These are phyloP conservation scores for Ophiosphaerella narmari DNA, from an alignment of 2,329 filamentous ascomycete species.

Conservation along the genomic window DNA sequence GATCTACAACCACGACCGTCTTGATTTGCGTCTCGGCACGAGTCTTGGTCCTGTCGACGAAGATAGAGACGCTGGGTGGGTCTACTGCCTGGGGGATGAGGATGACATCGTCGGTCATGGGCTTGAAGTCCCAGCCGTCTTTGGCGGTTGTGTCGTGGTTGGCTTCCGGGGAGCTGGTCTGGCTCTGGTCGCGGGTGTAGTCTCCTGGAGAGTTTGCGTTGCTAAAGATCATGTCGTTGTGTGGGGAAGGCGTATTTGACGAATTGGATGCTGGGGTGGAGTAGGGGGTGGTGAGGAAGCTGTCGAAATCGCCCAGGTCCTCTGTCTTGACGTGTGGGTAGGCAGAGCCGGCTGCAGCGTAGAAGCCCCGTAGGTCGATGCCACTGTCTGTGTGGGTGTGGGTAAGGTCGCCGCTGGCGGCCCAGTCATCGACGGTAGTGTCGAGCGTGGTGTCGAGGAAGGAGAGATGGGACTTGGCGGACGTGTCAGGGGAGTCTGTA, in stretches of 20 bases:
- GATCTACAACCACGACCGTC: constrained; percentile 77
- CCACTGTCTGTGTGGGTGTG: constrained; percentile 29
- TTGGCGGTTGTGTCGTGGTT: constrained; percentile 24
- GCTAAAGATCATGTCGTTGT: constrained; percentile 37
- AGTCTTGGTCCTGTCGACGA: constrained; percentile 65
- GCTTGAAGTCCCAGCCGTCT: constrained; percentile 19
- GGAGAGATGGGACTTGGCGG: constrained; percentile 16
- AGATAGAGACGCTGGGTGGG: constrained; percentile 25
- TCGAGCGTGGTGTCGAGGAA: constrained; percentile 12
- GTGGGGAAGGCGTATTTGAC: constrained; percentile 36
- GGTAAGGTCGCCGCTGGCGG: constrained; percentile 13
- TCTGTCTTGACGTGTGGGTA: constrained; percentile 21
- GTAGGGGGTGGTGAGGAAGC: constrained; percentile 23
- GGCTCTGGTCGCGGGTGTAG: constrained; percentile 34
- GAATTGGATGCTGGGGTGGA: constrained; percentile 32
- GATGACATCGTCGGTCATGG: constrained; percentile 16
- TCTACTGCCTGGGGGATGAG: constrained; percentile 32
- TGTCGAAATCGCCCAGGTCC: constrained; percentile 13
- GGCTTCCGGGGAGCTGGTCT: constrained; percentile 37
- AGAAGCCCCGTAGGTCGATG: constrained; percentile 25
- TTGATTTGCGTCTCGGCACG: constrained; percentile 96
- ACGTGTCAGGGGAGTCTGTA: background rate
- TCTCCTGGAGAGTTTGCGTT: constrained; percentile 39
- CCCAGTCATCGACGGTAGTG: constrained; percentile 6
- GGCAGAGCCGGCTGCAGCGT: background rate